These are phyloP conservation scores for Backusella tuberculispora DNA, from an alignment of 192 early-diverging fungal species.

Conservation along the genomic window DNA sequence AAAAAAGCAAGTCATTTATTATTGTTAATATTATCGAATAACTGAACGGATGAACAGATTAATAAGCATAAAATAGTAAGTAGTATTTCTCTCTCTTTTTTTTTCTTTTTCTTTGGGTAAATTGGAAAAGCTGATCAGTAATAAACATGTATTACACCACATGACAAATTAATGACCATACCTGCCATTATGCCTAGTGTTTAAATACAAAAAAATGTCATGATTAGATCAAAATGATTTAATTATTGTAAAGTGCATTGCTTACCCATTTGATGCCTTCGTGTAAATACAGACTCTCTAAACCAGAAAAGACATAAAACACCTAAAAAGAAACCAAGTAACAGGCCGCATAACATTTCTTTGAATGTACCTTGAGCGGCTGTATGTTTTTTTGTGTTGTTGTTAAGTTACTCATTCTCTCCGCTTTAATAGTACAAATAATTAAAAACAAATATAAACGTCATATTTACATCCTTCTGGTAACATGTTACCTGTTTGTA, in stretches of 20 bases:
- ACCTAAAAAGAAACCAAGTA: constrained; percentile 60
- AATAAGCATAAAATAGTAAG: too few relatives aligned
- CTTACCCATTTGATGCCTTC: constrained; percentile 54
- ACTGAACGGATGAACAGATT: too few relatives aligned
- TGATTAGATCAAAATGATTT: neutral
- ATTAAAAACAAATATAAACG: neutral
- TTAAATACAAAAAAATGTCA: neutral
- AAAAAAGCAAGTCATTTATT: too few relatives aligned
- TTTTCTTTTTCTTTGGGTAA: too few relatives aligned
- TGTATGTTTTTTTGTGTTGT: neutral
- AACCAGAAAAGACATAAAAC: constrained; percentile 58
- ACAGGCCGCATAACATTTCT: constrained; percentile 58
- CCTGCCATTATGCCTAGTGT: constrained; percentile 44
- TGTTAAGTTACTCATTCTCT: neutral
- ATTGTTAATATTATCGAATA: too few relatives aligned
- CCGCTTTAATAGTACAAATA: neutral
- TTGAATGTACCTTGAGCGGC: constrained; percentile 45
- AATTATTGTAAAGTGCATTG: neutral
- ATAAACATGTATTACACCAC: too few relatives aligned
- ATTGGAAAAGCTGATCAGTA: too few relatives aligned
- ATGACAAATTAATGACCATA: too few relatives aligned
- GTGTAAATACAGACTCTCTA: constrained; percentile 55
- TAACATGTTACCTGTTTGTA: constrained; percentile 51
- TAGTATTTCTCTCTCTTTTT: too few relatives aligned
- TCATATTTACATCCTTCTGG: constrained; percentile 57